These are phyloP conservation scores for Pulicaria dysenterica DNA, from an alignment of 129 eudicot species.

Conservation along the genomic window DNA sequence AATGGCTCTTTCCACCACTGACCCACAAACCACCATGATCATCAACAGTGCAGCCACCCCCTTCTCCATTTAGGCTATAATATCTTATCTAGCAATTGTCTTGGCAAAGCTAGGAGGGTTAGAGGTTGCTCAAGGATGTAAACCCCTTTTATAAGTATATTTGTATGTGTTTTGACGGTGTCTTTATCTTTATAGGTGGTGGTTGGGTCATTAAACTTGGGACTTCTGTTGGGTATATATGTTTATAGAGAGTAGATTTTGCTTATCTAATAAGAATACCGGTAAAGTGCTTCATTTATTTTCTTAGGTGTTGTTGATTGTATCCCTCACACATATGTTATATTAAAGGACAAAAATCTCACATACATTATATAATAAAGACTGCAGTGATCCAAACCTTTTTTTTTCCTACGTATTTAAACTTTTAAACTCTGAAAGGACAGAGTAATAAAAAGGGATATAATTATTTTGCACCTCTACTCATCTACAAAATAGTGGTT, in stretches of 20 bases:
- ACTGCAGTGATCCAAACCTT: no score
- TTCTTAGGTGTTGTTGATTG: not conserved
- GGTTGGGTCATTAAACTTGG: constrained; percentile 35
- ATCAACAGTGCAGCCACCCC: constrained; percentile 27
- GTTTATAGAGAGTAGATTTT: constrained; percentile 12
- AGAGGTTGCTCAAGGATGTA: constrained; percentile 21
- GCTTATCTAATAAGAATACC: constrained; percentile 18
- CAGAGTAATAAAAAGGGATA: no score
- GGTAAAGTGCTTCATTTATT: not conserved
- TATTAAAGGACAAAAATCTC: not conserved
- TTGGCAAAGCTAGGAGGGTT: constrained; percentile 15
- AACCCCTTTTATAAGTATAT: constrained; percentile 28
- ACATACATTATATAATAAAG: no score
- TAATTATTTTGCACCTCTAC: no score
- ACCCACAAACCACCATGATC: constrained; percentile 28
- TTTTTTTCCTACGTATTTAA: no score
- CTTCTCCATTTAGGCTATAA: constrained; percentile 27
- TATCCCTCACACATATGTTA: not conserved
- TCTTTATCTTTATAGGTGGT: constrained; percentile 37
- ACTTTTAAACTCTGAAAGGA: no score
- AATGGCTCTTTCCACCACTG: constrained; percentile 26
- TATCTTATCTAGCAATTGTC: not conserved
- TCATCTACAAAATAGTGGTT: no score
- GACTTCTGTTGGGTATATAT: not conserved
- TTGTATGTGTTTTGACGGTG: constrained; percentile 20